Evolutionary conservation across 1,284 basidiomycete genomes (phyloP), one percentile per base, ranked within the genome.

Genomic region (Papiliotrema terrestris): DNA sequence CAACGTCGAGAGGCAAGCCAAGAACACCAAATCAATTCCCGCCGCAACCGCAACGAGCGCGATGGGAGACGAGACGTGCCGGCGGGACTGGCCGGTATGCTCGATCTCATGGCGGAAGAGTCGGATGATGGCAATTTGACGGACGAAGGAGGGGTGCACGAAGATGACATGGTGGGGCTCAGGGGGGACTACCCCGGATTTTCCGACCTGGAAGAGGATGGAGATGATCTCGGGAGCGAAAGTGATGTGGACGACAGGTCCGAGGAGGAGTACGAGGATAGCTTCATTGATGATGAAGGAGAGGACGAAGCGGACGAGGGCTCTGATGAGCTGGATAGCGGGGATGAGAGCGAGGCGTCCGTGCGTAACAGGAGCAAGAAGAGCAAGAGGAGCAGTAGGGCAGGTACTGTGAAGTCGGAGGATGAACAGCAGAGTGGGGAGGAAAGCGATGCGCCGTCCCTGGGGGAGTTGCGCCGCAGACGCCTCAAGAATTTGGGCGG

Each of bases 251-350:
- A 26, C 38, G 46, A 22, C 38, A 39, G 14, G 42, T 29, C n/a
- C 48, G 46, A 45, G 35, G 29, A 39, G 17, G 26, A 35, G 13
- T 56, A 56, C 32, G 54, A 56, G 20, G 45, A 36, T n/a, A 47
- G 44, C 17, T 56, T 56, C 26, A 56, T 56, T 25, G 54, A 56
- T n/a, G 54, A 56, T 38, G 39, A 38, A 5, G 29, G 9, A 17
- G 45, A 50, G 14, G 38, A 29, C 35, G 51, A 23, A 8, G 32
- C 35, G 13, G 45, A 42, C 8, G 51, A 46, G 29, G 42, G 37
- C 23, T 26, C 17, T 23, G 20, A 37, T 14, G 20, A 32, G 11
- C 29, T 29, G 32, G 43, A 20, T 23, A 32, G 35, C 8, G 23
- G 15, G 29, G 56, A 54, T 5, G 37, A 32, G 11, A 48, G 41